phyloP scores from a whole-genome alignment of 1,139 yeast species.

The Suhomyces wounanorum region DNA sequence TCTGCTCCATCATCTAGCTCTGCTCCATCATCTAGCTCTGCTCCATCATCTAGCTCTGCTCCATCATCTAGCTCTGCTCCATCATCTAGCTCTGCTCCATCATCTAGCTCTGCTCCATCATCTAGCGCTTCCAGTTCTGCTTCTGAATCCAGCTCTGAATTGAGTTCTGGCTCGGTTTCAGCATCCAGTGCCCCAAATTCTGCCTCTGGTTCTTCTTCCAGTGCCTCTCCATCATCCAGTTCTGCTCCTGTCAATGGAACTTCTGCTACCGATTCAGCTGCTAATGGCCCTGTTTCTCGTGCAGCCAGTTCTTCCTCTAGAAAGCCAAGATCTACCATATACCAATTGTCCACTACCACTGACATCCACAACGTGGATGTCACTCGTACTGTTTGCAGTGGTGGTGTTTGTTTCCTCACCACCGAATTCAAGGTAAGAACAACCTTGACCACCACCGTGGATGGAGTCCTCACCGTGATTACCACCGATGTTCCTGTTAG shows the following conservation, averaged over 20 bases:
- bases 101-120: too few species aligned
- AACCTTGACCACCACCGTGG: conserved; percentile 42
- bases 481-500: conserved; percentile 26
- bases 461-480: conserved; percentile 44
- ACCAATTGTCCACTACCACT: conserved; percentile 34
- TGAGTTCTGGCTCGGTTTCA: background rate
- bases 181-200: background rate
- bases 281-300: background rate
- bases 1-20: conserved; percentile 7
- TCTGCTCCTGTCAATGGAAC: conserved; percentile 1
- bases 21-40: background rate
- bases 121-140: background rate
- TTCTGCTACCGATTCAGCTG: conserved; percentile 11
- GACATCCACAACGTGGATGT: conserved; percentile 26
- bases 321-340: conserved; percentile 26
- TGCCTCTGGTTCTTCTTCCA: background rate
- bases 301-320: conserved; percentile 9
- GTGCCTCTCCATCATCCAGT: conserved; percentile 6
- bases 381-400: conserved; percentile 38
- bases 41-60: background rate
- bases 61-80: conserved; percentile 1
- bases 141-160: background rate
- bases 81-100: background rate
- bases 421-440: conserved; percentile 37
- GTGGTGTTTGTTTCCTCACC: conserved; percentile 36